A percentile compares a stretch with the other conserved stretches of the same genome.
These are phyloP conservation scores for Nicotiana tomentosiformis DNA, from an alignment of 257 asterid species.

Conservation along the genomic window DNA sequence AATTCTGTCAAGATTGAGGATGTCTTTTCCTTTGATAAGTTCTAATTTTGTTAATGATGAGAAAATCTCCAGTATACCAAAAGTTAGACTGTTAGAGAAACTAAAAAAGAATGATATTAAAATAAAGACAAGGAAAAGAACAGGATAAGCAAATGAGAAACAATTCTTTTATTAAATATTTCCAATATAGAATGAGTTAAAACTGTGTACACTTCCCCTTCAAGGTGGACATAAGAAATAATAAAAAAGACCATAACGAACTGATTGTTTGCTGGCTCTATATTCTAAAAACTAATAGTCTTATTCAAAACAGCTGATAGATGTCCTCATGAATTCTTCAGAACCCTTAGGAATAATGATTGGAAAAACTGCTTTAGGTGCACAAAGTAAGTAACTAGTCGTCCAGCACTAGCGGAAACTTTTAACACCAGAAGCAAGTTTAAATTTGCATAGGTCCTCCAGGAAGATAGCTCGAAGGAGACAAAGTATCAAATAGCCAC, in stretches of 20 bases:
- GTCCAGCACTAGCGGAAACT: not conserved
- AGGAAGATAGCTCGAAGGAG: not conserved
- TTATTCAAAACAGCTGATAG: not conserved
- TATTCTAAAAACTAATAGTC: not conserved
- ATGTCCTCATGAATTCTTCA: not conserved
- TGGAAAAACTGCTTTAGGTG: not conserved
- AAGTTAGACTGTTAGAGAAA: not conserved
- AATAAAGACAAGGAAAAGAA: not conserved
- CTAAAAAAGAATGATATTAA: not conserved
- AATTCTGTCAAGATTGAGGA: slow-evolving; percentile 29
- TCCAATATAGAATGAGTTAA: not conserved
- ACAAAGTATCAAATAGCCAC: not conserved
- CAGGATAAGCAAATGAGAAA: slow-evolving; percentile 2
- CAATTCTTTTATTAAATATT: not conserved
- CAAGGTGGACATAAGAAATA: not conserved
- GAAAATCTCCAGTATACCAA: not conserved
- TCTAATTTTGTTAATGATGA: not conserved
- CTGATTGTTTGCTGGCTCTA: not conserved
- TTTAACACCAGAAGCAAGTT: not conserved
- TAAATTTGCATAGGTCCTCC: not conserved
- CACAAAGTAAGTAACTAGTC: not conserved
- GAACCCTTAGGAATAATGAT: not conserved
- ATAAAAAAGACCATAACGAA: not conserved
- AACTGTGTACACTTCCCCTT: not conserved
- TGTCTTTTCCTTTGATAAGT: not conserved